Base-by-base conservation (phyloP, 768 basidiomycete genomes). In the Dendrothele bispora region DNA sequence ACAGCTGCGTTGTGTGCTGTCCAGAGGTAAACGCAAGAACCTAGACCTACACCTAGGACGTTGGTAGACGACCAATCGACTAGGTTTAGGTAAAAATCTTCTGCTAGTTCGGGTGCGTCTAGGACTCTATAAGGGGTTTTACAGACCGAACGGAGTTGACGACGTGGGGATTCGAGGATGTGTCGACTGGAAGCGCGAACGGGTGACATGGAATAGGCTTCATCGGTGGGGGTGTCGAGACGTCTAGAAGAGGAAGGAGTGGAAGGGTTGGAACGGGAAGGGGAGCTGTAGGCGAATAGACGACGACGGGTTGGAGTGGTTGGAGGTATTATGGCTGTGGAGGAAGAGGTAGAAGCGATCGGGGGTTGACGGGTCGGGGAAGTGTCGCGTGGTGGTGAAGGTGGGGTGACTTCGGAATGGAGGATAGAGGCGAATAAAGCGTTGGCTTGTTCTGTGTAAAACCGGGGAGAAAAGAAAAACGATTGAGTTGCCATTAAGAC, bases 61-160 rank as follows among this genome's bases (percentile, higher is more conserved):
- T 98, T 98, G 4, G 91, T 95, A 44, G 85, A 88, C 2, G 89
- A 91, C 97, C 97, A 98, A 53, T 98, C 95, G 20, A 98, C 94
- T 10, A 98, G 78, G 61, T 98, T 98, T 53, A 99, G 86, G 61
- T 99, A 98, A 66, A 98, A 99, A 65, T 99, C 95, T 62, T 98
- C 95, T 24, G 93, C 92, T 11, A 99, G 82, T 46, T 98, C 95
- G 0, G 95, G 97, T 7, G 95, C 95, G 62, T 99, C 95, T 27
- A 98, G 79, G 1, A 98, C 95, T 49, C 97, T 84, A 71, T 95
- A 98, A 2, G 95, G 95, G 0, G 95, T 97, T 65, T 95, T 94
- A 71, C 87, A 87, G 2, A 98, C 88, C 49, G 75, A 84, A 36
- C 95, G 82, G 6, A 90, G 79, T 49, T 85, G 77, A 41, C 90